phyloP scores from a whole-genome alignment of 768 basidiomycete genomes.

The Wakefieldia striispora region DNA sequence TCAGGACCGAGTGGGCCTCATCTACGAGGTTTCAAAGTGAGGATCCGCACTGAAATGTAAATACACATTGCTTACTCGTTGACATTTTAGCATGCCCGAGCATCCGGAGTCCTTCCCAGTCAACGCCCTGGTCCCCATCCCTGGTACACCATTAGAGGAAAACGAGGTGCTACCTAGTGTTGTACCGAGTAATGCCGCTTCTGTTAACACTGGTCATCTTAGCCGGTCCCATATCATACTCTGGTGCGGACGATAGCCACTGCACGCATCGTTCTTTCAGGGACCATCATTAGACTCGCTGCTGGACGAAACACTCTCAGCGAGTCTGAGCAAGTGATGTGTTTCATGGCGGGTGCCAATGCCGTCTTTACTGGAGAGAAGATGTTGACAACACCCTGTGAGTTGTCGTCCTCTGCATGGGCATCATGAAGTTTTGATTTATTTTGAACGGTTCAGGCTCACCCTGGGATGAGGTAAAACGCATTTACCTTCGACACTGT shows the following conservation, averaged over 20 bases:
- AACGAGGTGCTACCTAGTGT: slow-evolving; percentile 78
- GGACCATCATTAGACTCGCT: slow-evolving; percentile 91
- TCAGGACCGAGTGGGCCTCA: slow-evolving; percentile 86
- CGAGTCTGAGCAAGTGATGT: slow-evolving; percentile 95
- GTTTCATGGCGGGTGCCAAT: slow-evolving; percentile 98
- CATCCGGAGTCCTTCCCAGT: slow-evolving; percentile 99
- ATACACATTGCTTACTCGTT: slow-evolving; percentile 2
- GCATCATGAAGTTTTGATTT: background rate
- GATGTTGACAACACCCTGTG: slow-evolving; percentile 96
- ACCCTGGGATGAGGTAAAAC: slow-evolving; percentile 85
- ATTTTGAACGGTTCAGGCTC: slow-evolving; percentile 50
- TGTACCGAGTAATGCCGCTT: background rate
- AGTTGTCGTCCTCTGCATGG: slow-evolving; percentile 31
- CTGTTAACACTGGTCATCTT: slow-evolving; percentile 12
- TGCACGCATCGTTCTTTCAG: slow-evolving; percentile 86
- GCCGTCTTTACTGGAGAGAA: slow-evolving; percentile 98
- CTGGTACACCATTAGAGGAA: slow-evolving; percentile 87
- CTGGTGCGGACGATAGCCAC: slow-evolving; percentile 94
- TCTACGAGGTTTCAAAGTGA: slow-evolving; percentile 90
- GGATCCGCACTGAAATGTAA: slow-evolving; percentile 21
- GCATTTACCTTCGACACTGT: background rate
- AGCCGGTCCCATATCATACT: slow-evolving; percentile 81
- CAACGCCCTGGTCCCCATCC: slow-evolving; percentile 94
- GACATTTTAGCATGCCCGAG: slow-evolving; percentile 70
- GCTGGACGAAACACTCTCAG: slow-evolving; percentile 87